Base-by-base conservation (phyloP, 2,329 filamentous ascomycete genomes). In the Ciborinia camelliae region DNA sequence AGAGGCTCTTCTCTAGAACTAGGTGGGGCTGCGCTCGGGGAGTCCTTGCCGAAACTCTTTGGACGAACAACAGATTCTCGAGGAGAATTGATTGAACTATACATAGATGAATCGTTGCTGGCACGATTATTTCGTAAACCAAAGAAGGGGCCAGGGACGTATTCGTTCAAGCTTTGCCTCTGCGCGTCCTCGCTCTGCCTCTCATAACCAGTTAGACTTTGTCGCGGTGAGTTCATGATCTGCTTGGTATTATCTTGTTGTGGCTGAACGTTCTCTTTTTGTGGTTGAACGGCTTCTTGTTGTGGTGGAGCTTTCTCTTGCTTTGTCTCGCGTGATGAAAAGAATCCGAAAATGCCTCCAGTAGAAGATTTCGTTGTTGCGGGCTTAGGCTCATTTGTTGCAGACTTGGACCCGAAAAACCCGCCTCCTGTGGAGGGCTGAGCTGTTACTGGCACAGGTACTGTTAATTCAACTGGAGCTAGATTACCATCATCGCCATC, bases 1-100 rank as follows among this genome's bases (percentile, higher is more conserved):
- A 50, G 32, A 20, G 53, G 37, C 3, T 10, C 26, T 28, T 47
- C 45, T 39, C 12, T 30, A 20, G 45, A 32, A 32, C 35, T 43
- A 32, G 62, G 45, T 35, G 18, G 55, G 23, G 23, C 52, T n/a
- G 28, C 41, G n/a, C 20, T 32, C 4, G 28, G 10, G 12, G 32
- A 41, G 1, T 51, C 43, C 20, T 50, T 59, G 5, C 20, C 43
- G 15, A 15, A 50, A 59, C 26, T 59, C 18, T 58, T 30, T 5
- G 43, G 43, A 26, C 35, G 43, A n/a, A 59, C 30, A 18, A 63
- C 28, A 28, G 86, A 88, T 71, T 84, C 83, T 50, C 86, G 81
- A 2, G 90, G 90, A 3, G 88, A 90, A 75, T 83, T 89, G 65
- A 90, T 78, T 7, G 89, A 87, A 74, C 90, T 92, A 74, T 92